These are phyloP conservation scores for Monsonia emarginata DNA, from an alignment of 441 rosid species.

Conservation along the genomic window DNA sequence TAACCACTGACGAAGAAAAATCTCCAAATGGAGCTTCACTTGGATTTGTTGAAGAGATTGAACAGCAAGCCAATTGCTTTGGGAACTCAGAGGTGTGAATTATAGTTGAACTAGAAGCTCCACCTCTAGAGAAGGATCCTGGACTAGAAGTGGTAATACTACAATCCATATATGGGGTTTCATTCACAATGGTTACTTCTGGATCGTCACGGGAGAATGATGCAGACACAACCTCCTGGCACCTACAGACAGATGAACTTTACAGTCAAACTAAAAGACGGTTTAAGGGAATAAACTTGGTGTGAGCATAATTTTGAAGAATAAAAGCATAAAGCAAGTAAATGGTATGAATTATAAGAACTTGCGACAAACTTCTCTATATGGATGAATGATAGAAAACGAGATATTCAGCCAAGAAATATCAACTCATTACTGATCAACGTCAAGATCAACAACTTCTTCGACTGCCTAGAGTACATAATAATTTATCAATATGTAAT, in stretches of 20 bases:
- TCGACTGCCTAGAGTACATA: background rate
- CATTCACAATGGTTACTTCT: conserved; percentile 44
- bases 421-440: background rate
- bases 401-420: background rate
- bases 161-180: conserved; percentile 38
- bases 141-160: conserved; percentile 34
- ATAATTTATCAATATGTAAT: background rate
- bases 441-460: background rate
- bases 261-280: background rate
- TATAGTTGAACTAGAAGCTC: conserved; percentile 38
- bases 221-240: conserved; percentile 26
- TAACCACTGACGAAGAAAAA: conserved; percentile 27
- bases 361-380: background rate
- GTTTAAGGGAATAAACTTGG: background rate
- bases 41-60: conserved; percentile 27
- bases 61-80: conserved; percentile 36
- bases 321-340: conserved; percentile 5
- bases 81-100: conserved; percentile 43
- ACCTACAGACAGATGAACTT: conserved; percentile 39
- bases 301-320: conserved; percentile 2
- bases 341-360: background rate
- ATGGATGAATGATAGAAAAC: background rate
- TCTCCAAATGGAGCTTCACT: conserved; percentile 25
- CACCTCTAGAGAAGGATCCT: conserved; percentile 37
- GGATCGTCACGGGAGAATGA: conserved; percentile 41